Conservation (phyloP, 75 land plant genomes). For the Sequoiadendron giganteum region DNA sequence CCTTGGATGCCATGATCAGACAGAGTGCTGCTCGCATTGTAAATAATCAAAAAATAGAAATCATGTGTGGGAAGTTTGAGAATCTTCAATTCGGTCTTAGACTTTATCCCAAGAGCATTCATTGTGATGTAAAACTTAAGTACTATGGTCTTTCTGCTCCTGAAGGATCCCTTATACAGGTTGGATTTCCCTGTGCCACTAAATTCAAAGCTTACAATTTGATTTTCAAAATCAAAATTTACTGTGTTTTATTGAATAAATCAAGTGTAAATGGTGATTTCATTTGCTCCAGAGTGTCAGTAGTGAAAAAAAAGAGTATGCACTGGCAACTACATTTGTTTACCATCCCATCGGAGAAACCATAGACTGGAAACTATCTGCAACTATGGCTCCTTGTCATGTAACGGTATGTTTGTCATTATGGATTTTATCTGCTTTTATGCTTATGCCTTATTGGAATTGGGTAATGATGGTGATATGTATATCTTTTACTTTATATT, state of each 20-base stretch:
- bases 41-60: conserved; percentile 51
- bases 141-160: conserved; percentile 92
- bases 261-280: not conserved
- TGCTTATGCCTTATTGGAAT: not conserved
- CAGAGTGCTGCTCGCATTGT: conserved; percentile 74
- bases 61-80: conserved; percentile 88
- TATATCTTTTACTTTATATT: not conserved
- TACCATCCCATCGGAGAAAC: conserved; percentile 71
- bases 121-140: conserved; percentile 66
- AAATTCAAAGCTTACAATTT: not conserved
- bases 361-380: conserved; percentile 91
- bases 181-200: conserved; percentile 17
- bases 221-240: not conserved
- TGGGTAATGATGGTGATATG: not conserved
- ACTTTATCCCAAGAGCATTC: conserved; percentile 62
- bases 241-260: not conserved
- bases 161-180: conserved; percentile 90
- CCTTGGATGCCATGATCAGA: conserved; percentile 64
- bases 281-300: conserved; percentile 73
- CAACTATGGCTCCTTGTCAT: conserved; percentile 92
- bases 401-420: conserved; percentile 57
- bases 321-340: conserved; percentile 71
- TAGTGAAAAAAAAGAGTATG: conserved; percentile 68
- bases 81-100: conserved; percentile 61
- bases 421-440: not conserved